Base-by-base conservation (phyloP, 805 yeast genomes). In the Nakazawaea populi region DNA sequence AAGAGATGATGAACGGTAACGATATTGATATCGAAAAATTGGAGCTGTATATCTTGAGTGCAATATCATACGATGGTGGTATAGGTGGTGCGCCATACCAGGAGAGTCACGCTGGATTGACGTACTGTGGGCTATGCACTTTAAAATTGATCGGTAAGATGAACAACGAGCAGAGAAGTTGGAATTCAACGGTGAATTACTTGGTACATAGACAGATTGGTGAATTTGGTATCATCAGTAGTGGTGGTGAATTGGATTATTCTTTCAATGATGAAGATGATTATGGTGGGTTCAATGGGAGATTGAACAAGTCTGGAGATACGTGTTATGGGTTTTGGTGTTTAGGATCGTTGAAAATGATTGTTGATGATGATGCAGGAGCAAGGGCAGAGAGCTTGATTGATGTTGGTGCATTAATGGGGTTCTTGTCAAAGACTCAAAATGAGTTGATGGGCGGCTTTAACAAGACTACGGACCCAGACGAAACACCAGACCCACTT, bases 321-420 rank as follows among this genome's bases (percentile, higher is more conserved):
- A 85, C 96, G 0, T 90, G 97, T 68, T 90, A 90, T 61, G 78
- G 85, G 6, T 90, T 89, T 74, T 90, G 97, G 97, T 77, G 80
- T 44, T 59, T 81, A 12, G 91, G 80, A 2, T 71, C 88, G 4
- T 67, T 89, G 54, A 57, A 61, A 1, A 57, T 85, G 11, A 58
- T 88, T 28, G 63, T 62, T 1, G 54, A 57, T 5, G 52, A 28
- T 24, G 47, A 48, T 0, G 51, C 53, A 18, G 24, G 24, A 18
- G 24, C 24, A 18, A 18, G 24, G 24, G 24, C 24, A 18, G 24
- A 18, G 24, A 18, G 24, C 0, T 60, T 80, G 11, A 56, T 77
- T 1, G 70, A 82, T 54, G 36, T 52, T 6, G 60, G 63, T 0
- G 61, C 60, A 5, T 73, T 76, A 1, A 55, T 59, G 3, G 54